Evolutionary conservation across 192 early-diverging fungal genomes (phyloP), one percentile per base, ranked within the genome.

Genomic region (Gigaspora rosea): DNA sequence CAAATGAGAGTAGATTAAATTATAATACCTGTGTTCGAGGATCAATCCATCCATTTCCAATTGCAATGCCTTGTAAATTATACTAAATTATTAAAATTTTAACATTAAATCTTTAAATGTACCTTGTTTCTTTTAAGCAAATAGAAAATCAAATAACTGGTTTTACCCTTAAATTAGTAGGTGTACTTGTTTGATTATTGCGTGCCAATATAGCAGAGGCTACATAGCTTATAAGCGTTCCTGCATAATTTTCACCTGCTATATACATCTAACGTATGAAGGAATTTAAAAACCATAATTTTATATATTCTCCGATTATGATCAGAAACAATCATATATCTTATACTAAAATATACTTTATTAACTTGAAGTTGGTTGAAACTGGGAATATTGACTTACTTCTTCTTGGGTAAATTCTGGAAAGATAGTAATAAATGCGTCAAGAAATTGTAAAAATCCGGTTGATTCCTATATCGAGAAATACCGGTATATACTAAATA

Each of bases 31-130:
- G 89, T 75, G 83, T 78, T 18, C 66, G 15, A 10, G 88, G 86
- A 22, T 87, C 88, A 15, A 89, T 89, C 90, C 90, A 91, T n/a
- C 90, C 90, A 77, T 91, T 91, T 15, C 89, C 89, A 62, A 91
- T 90, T 18, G 78, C 86, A 6, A 88, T 3, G 20, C 90, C 90
- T 76, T 83, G 75, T 18, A 91, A 62, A 70, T 88, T 84, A 67
- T 89, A 85, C 75, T 88, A 59, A 1, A 66, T 18, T 8, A 41
- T 4, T 10, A 46, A n/a, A 65, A 36, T 16, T 65, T 16, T 65
- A 65, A 46, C 32, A 1, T 46, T 41, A n/a, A n/a, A n/a, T n/a
- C 33, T 8, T 20, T 1, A 47, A n/a, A 46, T 10, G 15, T 41
- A 18, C n/a, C n/a, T n/a, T n/a, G n/a, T n/a, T n/a, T n/a, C n/a